Evolutionary conservation across 2,329 filamentous ascomycete genomes (phyloP).

Genomic region (Trichothecium roseum): DNA sequence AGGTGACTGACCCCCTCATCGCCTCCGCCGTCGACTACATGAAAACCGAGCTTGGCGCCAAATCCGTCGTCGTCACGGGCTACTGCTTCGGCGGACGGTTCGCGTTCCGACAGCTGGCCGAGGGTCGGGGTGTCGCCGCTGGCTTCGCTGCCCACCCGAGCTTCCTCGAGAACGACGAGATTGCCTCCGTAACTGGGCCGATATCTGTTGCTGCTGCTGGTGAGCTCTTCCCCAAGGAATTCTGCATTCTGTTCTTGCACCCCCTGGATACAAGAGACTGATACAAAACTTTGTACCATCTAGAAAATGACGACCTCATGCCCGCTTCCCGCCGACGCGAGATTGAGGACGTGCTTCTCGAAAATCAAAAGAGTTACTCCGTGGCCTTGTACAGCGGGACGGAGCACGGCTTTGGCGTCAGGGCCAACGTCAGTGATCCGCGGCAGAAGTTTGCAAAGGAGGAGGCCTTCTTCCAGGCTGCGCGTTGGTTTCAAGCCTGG

Average conservation of each 20-base stretch:
- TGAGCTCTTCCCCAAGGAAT: slow-evolving; percentile 18
- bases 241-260: neutral
- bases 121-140: slow-evolving; percentile 37
- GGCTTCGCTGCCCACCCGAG: slow-evolving; percentile 54
- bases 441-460: slow-evolving; percentile 60
- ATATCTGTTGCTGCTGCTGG: slow-evolving; percentile 47
- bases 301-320: slow-evolving; percentile 46
- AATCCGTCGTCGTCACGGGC: slow-evolving; percentile 39
- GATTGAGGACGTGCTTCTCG: slow-evolving; percentile 43
- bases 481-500: slow-evolving; percentile 57
- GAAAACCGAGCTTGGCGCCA: slow-evolving; percentile 28
- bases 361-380: slow-evolving; percentile 45
- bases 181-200: slow-evolving; percentile 39
- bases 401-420: slow-evolving; percentile 60
- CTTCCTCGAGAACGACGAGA: slow-evolving; percentile 42
- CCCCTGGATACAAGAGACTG: no score
- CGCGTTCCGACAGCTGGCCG: slow-evolving; percentile 38
- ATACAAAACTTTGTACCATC: no score
- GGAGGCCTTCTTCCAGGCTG: slow-evolving; percentile 61
- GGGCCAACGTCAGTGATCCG: slow-evolving; percentile 43
- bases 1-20: slow-evolving; percentile 11
- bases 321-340: slow-evolving; percentile 35
- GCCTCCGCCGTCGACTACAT: slow-evolving; percentile 15
- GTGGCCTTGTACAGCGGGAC: slow-evolving; percentile 57
- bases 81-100: slow-evolving; percentile 54